Base-by-base conservation (phyloP, 441 rosid species). In the Croton setiger region DNA sequence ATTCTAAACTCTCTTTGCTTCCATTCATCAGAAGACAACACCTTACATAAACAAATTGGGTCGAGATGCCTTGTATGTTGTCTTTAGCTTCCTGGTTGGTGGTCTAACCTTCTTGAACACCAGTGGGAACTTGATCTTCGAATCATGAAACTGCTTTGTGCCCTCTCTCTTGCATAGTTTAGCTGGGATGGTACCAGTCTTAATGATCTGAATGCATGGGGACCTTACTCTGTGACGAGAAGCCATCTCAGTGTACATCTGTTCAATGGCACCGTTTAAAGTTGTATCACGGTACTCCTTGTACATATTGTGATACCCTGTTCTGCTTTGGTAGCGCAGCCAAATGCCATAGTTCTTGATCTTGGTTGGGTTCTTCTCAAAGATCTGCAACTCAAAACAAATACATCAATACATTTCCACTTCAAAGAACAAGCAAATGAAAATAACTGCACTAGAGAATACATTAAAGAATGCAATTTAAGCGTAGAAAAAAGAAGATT, bases 241-340 rank as follows among this genome's bases (percentile, higher is more conserved):
- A 27, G 83, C 86, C 86, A 82, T 82, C 77, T 80, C 83, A 35
- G 70, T 75, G 74, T 82, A 82, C 86, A 82, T 82, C 18, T 82
- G 83, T n/a, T 80, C 86, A 0, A 80, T 82, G 4, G 70, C 82
- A 35, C 86, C 86, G 36, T 82, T 80, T 2, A 82, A 74, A 11
- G 86, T 82, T 2, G 82, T 80, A 61, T 82, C 86, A 0, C 86
- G 64, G 60, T 68, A 82, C 39, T 80, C 86, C 76, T 82, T 82
- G 82, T 82, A 82, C 86, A 82, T 80, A 31, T 82, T 82, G 63
- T 82, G 86, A 36, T 82, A 80, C 6, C 83, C 83, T 5, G 83
- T 82, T 48, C 86, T 70, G 58, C 86, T 80, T 51, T 82, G 86
- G 68, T 82, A 80, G 0, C 86, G 71, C 60, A 82, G 71, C 84